Evolutionary conservation across 352 stramenopile species (phyloP), one percentile per base, ranked within the genome.

Genomic region (Aphanomyces astaci): DNA sequence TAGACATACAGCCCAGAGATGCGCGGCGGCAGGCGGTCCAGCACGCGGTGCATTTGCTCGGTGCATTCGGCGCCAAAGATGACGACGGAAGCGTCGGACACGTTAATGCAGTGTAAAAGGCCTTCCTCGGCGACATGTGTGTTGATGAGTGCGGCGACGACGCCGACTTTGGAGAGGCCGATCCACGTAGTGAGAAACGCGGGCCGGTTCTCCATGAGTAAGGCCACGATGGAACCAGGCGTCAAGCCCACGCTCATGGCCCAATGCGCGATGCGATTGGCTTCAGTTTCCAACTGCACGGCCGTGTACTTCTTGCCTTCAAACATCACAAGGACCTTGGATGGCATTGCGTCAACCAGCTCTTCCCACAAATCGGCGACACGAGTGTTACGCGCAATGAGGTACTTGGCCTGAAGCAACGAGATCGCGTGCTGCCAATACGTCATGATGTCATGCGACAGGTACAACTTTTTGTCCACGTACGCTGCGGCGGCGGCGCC

Each of bases 181-280:
- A 95, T 77, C 88, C 88, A 96, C 15, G 86, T 74, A 25, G 87
- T 64, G 30, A 96, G 68, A 60, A 88, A 96, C 70, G 94, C 86
- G 36, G 84, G 86, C 0, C 86, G 77, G 74, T 96, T 96, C 70
- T 91, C 81, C 82, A 95, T 94, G 33, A 95, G 71, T 52, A 95
- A 72, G 31, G 79, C 87, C 30, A 91, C 83, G 3, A 81, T 92
- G 59, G 95, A 76, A 31, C 88, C 87, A 0, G 54, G 22, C 31
- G 73, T 60, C 0, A 96, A 63, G 0, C 80, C 82, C 13, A 74
- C 65, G 13, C 71, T 51, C 9, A 92, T 55, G 10, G 79, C 83
- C 86, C 83, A 94, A 62, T 86, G 78, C 17, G 87, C 83, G 45
- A 96, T 64, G 62, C 84, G 80, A 71, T 96, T 95, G 15, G 80